Conservation (phyloP, 1,139 yeast genomes). For the Pneumocystis canis region DNA sequence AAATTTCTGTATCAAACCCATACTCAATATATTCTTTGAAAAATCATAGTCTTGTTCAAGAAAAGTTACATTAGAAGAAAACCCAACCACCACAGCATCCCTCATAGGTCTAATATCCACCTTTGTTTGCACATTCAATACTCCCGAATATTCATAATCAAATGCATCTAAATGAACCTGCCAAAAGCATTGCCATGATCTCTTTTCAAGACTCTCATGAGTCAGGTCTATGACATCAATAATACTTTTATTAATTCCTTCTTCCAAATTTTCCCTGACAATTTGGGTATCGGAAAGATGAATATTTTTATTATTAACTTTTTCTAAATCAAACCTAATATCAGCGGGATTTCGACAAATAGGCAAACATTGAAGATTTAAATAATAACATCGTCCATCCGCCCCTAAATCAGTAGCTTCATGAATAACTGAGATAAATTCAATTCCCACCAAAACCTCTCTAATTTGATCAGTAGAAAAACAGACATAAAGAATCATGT, state of each 20-base stretch:
- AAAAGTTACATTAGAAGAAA: not conserved
- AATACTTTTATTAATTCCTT: not conserved
- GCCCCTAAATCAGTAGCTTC: not conserved
- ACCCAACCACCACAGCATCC: not conserved
- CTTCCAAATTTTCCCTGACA: not conserved
- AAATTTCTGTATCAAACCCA: not conserved
- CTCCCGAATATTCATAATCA: not conserved
- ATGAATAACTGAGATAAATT: not conserved
- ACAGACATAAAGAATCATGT: not conserved
- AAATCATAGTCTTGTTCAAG: not conserved
- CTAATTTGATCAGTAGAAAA: not conserved
- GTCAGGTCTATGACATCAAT: not conserved
- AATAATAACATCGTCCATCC: not conserved
- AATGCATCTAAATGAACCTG: not conserved
- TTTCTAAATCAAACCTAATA: not conserved
- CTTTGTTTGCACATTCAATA: not conserved
- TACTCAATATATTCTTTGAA: not conserved
- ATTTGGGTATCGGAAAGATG: not conserved
- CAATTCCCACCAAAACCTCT: not conserved
- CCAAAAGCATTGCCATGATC: constrained; percentile 1
- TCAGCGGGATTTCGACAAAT: not conserved
- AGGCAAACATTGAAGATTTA: not conserved
- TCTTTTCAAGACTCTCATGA: not conserved
- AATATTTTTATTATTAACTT: not conserved
- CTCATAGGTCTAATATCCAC: not conserved